These are phyloP conservation scores for Ciborinia camelliae DNA, from an alignment of 2,329 filamentous ascomycete species.

Conservation along the genomic window DNA sequence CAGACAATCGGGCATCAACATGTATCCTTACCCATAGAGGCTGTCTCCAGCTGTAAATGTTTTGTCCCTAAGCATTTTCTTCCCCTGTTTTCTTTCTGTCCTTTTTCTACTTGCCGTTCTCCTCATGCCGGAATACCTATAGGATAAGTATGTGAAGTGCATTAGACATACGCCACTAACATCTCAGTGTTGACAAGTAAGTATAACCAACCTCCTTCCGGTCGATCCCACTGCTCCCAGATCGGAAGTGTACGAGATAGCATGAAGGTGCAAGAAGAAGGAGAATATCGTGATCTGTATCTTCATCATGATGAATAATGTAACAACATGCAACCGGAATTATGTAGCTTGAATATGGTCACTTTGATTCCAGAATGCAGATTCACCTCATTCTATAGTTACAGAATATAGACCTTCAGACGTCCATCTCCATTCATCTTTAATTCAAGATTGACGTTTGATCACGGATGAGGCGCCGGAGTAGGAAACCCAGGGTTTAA, in stretches of 20 bases:
- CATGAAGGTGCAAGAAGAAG: not conserved
- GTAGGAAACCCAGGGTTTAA: slow-evolving; percentile 26
- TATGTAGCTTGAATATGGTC: not conserved
- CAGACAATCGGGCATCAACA: not conserved
- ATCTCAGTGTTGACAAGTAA: not conserved
- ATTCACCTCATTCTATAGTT: not conserved
- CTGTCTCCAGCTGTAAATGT: not conserved
- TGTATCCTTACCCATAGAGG: not conserved
- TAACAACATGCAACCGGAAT: not conserved
- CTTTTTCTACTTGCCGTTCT: not conserved
- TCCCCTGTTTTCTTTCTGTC: not conserved
- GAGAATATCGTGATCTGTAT: not conserved
- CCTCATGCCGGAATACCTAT: not conserved
- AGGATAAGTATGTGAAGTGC: not conserved
- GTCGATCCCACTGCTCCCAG: not conserved
- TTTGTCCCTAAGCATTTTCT: not conserved
- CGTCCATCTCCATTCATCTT: not conserved
- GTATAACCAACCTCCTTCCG: not conserved
- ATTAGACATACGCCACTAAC: not conserved
- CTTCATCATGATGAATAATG: not conserved
- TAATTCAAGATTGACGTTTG: not conserved
- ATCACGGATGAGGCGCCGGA: not conserved
- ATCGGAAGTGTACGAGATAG: not conserved
- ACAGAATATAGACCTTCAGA: not conserved
- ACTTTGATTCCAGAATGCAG: not conserved